phyloP scores from a whole-genome alignment of 2,329 filamentous ascomycete genomes.

The Aspergillus tubingensis region DNA sequence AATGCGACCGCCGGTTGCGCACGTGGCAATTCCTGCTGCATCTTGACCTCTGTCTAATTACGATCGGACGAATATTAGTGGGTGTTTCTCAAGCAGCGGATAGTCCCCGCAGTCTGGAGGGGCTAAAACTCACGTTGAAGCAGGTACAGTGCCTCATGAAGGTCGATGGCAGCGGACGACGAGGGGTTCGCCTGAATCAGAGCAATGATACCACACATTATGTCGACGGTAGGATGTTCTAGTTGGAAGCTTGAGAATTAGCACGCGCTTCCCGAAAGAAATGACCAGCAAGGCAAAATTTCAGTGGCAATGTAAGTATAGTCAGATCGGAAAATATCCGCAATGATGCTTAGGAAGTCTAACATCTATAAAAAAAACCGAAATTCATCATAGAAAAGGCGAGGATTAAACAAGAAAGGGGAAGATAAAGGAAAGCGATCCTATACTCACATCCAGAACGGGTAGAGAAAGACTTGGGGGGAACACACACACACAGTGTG shows the following conservation, averaged over 20 bases:
- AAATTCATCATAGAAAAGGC: constrained; percentile 42
- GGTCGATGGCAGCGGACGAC: constrained; percentile 58
- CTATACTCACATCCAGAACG: constrained; percentile 22
- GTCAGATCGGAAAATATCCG: constrained; percentile 43
- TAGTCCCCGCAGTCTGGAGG: not conserved
- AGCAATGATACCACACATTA: constrained; percentile 65
- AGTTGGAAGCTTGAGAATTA: constrained; percentile 20
- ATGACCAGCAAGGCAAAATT: constrained; percentile 13
- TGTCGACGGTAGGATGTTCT: constrained; percentile 31
- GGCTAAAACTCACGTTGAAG: constrained; percentile 55
- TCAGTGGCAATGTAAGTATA: constrained; percentile 11
- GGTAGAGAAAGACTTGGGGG: constrained; percentile 8
- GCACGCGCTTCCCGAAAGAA: constrained; percentile 15
- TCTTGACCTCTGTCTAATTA: constrained; percentile 71
- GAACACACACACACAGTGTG: constrained; percentile 20
- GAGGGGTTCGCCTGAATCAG: constrained; percentile 61
- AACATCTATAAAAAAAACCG: constrained; percentile 50
- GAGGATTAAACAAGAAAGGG: not conserved
- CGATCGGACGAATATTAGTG: constrained; percentile 32
- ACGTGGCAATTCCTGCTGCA: constrained; percentile 81
- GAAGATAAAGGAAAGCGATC: constrained; percentile 21
- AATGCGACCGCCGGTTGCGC: constrained; percentile 73
- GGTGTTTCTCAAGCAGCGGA: constrained; percentile 13
- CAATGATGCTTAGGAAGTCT: constrained; percentile 51
- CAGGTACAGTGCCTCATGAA: constrained; percentile 72